Evolutionary conservation across 2,329 filamentous ascomycete genomes (phyloP), one percentile per base, ranked within the genome.

Genomic region (Amesomyces nigricolor): DNA sequence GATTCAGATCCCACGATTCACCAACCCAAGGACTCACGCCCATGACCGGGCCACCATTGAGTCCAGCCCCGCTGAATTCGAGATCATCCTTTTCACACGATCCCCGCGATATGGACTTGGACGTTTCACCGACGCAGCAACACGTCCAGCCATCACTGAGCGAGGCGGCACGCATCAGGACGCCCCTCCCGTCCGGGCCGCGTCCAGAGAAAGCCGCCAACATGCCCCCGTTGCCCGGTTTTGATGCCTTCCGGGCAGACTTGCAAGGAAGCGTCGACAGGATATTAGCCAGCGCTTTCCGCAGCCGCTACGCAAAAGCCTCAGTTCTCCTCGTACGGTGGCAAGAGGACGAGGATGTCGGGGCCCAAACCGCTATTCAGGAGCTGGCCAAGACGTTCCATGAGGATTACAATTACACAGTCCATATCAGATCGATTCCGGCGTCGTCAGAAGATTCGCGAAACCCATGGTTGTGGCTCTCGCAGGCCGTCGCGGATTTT

Each of bases 71-170:
- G 10, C 62, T 70, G 40, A 67, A 67, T 56, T 61, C 70, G 50
- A 72, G 72, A 58, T 64, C 70, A 40, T 67, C 72, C 51, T 77
- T 74, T 63, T 64, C 70, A 35, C 74, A 75, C 48, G 75, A 77
- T 45, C 62, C 74, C 3, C 75, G 80, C 51, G 78, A 80, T 22
- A 82, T 82, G 78, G 80, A 83, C 19, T 68, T 82, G 55, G 80
- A 83, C 62, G 68, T 71, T 52, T 58, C 66, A 43, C 69, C 72
- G 11, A 65, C 59, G 2, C 63, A 65, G 13, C 68, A 72, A 26
- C 66, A 68, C 6, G 70, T 70, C 10, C 73, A 73, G 30, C 67
- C 72, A 32, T 67, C 71, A 14, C 63, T 75, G 29, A 75, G 70
- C 62, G 78, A 81, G 47, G 63, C 22, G 22, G 22, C 75, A 4